These are phyloP conservation scores for Chaetoceros tenuissimus DNA, from an alignment of 108 stramenopile species.

Conservation along the genomic window DNA sequence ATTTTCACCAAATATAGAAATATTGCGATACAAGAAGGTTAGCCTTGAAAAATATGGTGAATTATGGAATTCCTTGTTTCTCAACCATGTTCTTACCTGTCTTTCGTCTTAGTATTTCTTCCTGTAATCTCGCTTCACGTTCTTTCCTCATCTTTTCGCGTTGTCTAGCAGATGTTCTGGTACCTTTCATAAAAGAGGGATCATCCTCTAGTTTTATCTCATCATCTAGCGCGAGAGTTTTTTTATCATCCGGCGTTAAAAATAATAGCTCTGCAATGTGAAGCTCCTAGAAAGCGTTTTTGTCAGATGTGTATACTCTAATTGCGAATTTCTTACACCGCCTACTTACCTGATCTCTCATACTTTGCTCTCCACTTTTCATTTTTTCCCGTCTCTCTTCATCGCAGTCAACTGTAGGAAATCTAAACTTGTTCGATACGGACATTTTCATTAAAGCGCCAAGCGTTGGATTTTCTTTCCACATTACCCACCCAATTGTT, in stretches of 20 bases:
- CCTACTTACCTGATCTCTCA: slow-evolving; percentile 25
- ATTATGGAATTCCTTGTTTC: no score
- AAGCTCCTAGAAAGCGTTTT: no score
- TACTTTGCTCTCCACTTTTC: slow-evolving; percentile 36
- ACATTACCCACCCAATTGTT: slow-evolving; percentile 30
- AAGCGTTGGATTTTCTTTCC: slow-evolving; percentile 54
- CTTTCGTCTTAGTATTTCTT: no score
- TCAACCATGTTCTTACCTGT: no score
- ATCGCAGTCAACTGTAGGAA: slow-evolving; percentile 74
- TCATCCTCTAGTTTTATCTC: slow-evolving; percentile 4
- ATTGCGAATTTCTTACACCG: no score
- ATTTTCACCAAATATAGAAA: no score
- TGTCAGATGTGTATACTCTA: no score
- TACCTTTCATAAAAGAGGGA: slow-evolving; percentile 7
- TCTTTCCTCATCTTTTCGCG: slow-evolving; percentile 33
- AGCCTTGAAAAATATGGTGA: no score
- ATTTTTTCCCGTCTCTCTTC: slow-evolving; percentile 37
- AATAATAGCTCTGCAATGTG: slow-evolving; percentile 53
- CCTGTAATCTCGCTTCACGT: slow-evolving; percentile 21
- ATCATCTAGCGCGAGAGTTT: slow-evolving; percentile 4
- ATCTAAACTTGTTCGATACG: slow-evolving; percentile 55
- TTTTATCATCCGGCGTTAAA: slow-evolving; percentile 18
- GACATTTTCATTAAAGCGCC: slow-evolving; percentile 70
- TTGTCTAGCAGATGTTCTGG: slow-evolving; percentile 41
- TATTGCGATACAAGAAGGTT: no score